Evolutionary conservation across 306 rosid species (phyloP).

Genomic region (Cyamopsis tetragonoloba): DNA sequence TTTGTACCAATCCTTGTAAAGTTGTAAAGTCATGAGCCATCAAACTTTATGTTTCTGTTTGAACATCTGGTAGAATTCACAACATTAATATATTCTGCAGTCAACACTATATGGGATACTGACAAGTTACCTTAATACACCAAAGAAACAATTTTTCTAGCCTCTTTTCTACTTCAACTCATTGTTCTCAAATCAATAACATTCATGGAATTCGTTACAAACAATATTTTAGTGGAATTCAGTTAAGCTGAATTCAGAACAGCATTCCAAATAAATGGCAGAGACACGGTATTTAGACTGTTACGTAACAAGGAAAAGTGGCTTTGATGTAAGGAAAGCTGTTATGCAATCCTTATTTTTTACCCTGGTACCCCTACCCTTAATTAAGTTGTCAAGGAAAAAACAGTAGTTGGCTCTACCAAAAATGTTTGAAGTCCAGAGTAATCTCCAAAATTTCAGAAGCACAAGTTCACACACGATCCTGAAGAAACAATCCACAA

Average conservation of each 20-base stretch:
- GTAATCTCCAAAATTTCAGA: neutral
- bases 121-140: neutral
- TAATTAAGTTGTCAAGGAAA: neutral
- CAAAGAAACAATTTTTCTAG: slow-evolving; percentile 4
- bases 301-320: neutral
- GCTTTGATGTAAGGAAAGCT: neutral
- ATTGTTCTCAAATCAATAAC: neutral
- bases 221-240: neutral
- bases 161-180: slow-evolving; percentile 8
- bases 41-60: neutral
- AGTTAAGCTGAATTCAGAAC: neutral
- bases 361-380: neutral
- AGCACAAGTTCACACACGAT: neutral
- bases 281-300: neutral
- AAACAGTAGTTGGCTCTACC: neutral
- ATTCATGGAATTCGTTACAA: neutral
- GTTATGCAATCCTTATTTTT: neutral
- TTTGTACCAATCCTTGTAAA: neutral
- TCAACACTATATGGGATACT: neutral
- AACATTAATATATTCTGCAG: slow-evolving; percentile 2
- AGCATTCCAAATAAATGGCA: slow-evolving; percentile 6
- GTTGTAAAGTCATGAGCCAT: neutral
- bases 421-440: neutral
- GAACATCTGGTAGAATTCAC: neutral
- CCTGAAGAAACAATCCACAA: neutral